Evolutionary conservation across 139 green algal genomes (phyloP).

Genomic region (Tetradesmus lagerheimii): DNA sequence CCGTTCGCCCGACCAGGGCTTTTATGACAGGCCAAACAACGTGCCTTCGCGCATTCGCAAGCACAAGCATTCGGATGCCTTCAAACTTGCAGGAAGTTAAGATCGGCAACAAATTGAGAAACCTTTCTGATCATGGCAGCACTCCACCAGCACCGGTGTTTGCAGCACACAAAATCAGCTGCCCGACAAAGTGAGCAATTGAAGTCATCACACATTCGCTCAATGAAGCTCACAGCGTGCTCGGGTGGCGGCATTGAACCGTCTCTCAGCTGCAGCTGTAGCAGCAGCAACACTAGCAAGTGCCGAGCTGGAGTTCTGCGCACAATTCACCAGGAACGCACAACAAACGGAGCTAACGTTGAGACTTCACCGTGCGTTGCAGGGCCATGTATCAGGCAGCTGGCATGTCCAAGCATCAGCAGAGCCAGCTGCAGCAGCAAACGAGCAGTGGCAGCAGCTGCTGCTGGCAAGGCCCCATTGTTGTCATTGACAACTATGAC

Average conservation of each 20-base stretch:
- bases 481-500: slow-evolving; percentile 99
- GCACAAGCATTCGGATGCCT: no score
- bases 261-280: not conserved
- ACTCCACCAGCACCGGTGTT: not conserved
- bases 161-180: not conserved
- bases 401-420: slow-evolving; percentile 10
- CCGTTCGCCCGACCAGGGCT: not conserved
- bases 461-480: slow-evolving; percentile 70
- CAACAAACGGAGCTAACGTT: not conserved
- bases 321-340: no score
- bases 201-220: no score
- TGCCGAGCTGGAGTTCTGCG: not conserved
- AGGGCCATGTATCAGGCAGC: slow-evolving; percentile 2
- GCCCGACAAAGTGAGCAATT: not conserved
- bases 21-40: not conserved
- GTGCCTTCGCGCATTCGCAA: not conserved
- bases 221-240: no score
- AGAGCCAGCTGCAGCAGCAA: not conserved
- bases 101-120: no score
- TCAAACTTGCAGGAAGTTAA: no score
- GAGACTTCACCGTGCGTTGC: not conserved
- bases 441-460: not conserved
- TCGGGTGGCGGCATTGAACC: not conserved
- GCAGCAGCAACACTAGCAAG: not conserved
- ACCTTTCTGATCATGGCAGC: not conserved